phyloP scores from a whole-genome alignment of 306 rosid genomes.

The Corylus americana region DNA sequence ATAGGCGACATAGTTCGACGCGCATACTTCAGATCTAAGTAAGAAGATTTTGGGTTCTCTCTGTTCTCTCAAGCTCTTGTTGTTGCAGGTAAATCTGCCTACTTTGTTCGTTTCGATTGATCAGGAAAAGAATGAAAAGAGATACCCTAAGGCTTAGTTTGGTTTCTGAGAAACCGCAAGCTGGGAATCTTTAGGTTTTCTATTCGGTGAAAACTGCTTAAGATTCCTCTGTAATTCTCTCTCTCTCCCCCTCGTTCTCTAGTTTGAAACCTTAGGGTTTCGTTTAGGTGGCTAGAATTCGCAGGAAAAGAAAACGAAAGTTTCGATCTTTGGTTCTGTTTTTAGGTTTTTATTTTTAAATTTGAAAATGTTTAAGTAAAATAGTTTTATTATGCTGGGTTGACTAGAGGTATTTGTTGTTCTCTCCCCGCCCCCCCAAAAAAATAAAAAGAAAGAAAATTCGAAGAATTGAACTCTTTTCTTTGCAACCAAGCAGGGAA shows the following conservation, averaged over 20 bases:
- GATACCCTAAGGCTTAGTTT: not conserved
- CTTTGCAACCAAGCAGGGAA: not conserved
- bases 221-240: not conserved
- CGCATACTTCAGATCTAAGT: not conserved
- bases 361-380: not conserved
- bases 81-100: not conserved
- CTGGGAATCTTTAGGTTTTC: not conserved
- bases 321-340: not conserved
- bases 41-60: not conserved
- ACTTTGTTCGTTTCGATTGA: not conserved
- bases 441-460: not conserved
- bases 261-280: not conserved
- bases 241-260: not conserved
- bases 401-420: not conserved
- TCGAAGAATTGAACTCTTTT: not conserved
- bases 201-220: not conserved
- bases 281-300: not conserved
- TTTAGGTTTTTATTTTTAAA: not conserved
- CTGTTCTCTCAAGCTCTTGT: not conserved
- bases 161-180: not conserved
- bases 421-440: not conserved
- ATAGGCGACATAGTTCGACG: not conserved
- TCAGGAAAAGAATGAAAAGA: not conserved
- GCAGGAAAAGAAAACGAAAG: not conserved
- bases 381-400: not conserved